Conservation (phyloP, 768 basidiomycete genomes). For the Suillus cothurnatus region DNA sequence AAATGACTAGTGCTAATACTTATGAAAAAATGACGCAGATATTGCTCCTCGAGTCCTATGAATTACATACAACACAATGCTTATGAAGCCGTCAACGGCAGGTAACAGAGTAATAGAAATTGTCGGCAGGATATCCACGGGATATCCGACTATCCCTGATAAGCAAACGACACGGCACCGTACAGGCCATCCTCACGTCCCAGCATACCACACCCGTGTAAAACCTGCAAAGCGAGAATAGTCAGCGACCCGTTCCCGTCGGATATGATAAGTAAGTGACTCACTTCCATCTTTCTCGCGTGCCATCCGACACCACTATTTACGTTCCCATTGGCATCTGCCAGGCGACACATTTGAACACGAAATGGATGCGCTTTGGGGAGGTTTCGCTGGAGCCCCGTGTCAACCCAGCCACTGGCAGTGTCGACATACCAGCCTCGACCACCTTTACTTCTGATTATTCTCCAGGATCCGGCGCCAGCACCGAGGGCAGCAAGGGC, state of each 20-base stretch:
- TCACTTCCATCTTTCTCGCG: conserved; percentile 93
- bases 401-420: conserved; percentile 74
- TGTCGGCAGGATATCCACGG: background rate
- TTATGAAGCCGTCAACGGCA: conserved; percentile 1
- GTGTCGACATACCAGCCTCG: conserved; percentile 95
- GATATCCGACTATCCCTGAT: conserved; percentile 63
- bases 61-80: background rate
- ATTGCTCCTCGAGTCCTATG: background rate
- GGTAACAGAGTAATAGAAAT: background rate
- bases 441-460: conserved; percentile 89
- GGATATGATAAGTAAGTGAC: conserved; percentile 28
- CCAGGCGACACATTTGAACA: conserved; percentile 67
- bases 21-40: background rate
- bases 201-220: conserved; percentile 89
- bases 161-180: conserved; percentile 92
- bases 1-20: background rate
- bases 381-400: conserved; percentile 61
- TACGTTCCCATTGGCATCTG: conserved; percentile 86
- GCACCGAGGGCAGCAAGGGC: conserved; percentile 73
- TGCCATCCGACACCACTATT: conserved; percentile 94
- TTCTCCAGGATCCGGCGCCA: conserved; percentile 85
- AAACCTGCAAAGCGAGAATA: conserved; percentile 46
- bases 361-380: conserved; percentile 65
- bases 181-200: conserved; percentile 94
- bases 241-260: conserved; percentile 7